Percentiles rank a stretch among this genome's conserved stretches.
Conservation (phyloP, 129 eudicot genomes). For the Rutidosis leptorrhynchoides region DNA sequence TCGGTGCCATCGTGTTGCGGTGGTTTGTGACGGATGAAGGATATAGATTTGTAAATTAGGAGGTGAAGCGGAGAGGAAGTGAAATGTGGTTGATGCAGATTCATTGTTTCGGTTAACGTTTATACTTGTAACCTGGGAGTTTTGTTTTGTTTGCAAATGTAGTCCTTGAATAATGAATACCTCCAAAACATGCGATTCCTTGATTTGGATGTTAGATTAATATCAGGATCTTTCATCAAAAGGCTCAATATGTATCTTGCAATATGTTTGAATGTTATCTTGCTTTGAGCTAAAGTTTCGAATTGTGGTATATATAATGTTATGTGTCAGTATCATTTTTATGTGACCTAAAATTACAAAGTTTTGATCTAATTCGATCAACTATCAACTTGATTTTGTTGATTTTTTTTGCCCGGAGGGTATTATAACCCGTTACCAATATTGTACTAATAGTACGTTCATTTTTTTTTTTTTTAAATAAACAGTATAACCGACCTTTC, state of each 20-base stretch:
- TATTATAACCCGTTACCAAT: too few relatives aligned
- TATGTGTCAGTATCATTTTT: too few relatives aligned
- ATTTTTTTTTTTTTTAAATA: too few relatives aligned
- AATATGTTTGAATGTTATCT: not conserved
- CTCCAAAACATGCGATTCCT: not conserved
- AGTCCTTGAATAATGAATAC: not conserved
- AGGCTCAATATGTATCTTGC: not conserved
- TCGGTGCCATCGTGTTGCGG: slow-evolving; percentile 23
- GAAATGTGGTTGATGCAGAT: not conserved
- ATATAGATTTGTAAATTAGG: slow-evolving; percentile 11
- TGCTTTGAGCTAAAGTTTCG: not conserved
- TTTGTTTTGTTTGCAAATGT: not conserved
- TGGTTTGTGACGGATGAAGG: slow-evolving; percentile 14
- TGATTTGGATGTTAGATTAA: not conserved
- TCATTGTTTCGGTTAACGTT: slow-evolving; percentile 21
- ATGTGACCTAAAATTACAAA: too few relatives aligned
- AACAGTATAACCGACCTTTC: too few relatives aligned
- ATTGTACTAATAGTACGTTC: too few relatives aligned
- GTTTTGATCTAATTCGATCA: too few relatives aligned
- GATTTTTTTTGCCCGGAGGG: too few relatives aligned
- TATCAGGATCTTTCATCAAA: not conserved
- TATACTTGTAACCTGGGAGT: not conserved
- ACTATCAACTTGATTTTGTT: too few relatives aligned
- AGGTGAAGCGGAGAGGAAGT: not conserved
- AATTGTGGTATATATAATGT: too few relatives aligned